Conservation (phyloP, 768 basidiomycete species). For the Clavulina sp. region DNA sequence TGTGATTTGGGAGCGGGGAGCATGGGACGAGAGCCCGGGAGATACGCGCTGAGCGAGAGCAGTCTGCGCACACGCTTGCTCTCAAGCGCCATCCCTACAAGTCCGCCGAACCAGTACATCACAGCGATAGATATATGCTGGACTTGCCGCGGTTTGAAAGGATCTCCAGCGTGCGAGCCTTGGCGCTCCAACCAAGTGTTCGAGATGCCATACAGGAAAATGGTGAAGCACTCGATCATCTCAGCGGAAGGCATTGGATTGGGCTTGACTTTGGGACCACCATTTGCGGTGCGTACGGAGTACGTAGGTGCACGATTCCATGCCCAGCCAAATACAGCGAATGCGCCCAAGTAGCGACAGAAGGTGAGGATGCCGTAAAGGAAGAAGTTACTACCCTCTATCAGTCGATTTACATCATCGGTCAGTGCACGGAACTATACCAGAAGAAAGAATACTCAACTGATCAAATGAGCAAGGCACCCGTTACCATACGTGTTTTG, state of each 20-base stretch:
- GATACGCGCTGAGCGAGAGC: slow-evolving; percentile 12
- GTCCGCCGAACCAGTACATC: slow-evolving; percentile 82
- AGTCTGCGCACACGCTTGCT: slow-evolving; percentile 25
- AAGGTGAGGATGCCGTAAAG: slow-evolving; percentile 77
- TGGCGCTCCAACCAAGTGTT: slow-evolving; percentile 98
- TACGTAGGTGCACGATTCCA: slow-evolving; percentile 44
- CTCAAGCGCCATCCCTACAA: slow-evolving; percentile 79
- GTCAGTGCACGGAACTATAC: too few relatives aligned
- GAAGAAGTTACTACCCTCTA: slow-evolving; percentile 88
- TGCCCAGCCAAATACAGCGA: slow-evolving; percentile 79
- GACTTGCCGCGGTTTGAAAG: slow-evolving; percentile 78
- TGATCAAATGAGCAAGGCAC: slow-evolving; percentile 83
- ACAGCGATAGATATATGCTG: slow-evolving; percentile 85
- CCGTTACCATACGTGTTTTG: slow-evolving; percentile 60
- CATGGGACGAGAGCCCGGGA: too few relatives aligned
- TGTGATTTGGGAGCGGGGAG: too few relatives aligned
- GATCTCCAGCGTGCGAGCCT: slow-evolving; percentile 60
- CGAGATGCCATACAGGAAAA: slow-evolving; percentile 75
- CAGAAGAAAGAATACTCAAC: too few relatives aligned
- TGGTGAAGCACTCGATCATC: slow-evolving; percentile 59
- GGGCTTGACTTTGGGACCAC: too few relatives aligned
- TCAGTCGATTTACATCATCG: too few relatives aligned
- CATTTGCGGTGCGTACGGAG: too few relatives aligned
- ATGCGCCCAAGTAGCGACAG: slow-evolving; percentile 82
- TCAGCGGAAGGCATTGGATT: slow-evolving; percentile 37